These are phyloP conservation scores for Gymnopilus junonius DNA, from an alignment of 768 basidiomycete species.

Conservation along the genomic window DNA sequence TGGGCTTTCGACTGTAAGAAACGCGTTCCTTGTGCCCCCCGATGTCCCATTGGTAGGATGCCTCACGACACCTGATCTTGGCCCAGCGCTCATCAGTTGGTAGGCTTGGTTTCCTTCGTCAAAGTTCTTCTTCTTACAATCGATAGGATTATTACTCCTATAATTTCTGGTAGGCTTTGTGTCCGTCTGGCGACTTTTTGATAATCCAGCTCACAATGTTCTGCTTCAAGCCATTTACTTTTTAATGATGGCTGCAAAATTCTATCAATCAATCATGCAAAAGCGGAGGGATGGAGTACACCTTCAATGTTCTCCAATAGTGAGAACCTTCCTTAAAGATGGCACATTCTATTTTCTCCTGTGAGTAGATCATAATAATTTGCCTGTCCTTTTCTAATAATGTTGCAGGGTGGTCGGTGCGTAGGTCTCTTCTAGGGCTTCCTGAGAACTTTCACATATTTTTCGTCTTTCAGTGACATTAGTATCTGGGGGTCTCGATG, in stretches of 20 bases:
- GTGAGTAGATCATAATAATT: not conserved
- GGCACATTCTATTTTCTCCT: not conserved
- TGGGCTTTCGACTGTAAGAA: not conserved
- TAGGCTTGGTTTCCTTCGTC: not conserved
- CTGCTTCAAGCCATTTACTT: not conserved
- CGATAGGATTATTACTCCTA: not conserved
- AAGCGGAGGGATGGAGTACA: not conserved
- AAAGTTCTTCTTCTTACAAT: not conserved
- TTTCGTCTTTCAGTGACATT: not conserved
- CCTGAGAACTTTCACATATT: no score
- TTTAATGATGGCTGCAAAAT: not conserved
- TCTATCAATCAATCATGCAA: not conserved
- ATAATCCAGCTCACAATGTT: not conserved
- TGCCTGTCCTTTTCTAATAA: not conserved
- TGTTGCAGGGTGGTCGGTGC: not conserved
- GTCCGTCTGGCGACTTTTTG: not conserved
- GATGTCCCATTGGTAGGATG: not conserved
- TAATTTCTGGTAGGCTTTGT: not conserved
- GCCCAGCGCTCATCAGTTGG: not conserved
- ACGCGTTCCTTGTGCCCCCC: not conserved
- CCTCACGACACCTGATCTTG: not conserved
- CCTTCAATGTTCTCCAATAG: not conserved
- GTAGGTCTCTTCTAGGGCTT: not conserved
- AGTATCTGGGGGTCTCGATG: not conserved
- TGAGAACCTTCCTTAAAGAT: not conserved